Conservation (phyloP, 345 rosid species). For the Eucalyptus melliodora region DNA sequence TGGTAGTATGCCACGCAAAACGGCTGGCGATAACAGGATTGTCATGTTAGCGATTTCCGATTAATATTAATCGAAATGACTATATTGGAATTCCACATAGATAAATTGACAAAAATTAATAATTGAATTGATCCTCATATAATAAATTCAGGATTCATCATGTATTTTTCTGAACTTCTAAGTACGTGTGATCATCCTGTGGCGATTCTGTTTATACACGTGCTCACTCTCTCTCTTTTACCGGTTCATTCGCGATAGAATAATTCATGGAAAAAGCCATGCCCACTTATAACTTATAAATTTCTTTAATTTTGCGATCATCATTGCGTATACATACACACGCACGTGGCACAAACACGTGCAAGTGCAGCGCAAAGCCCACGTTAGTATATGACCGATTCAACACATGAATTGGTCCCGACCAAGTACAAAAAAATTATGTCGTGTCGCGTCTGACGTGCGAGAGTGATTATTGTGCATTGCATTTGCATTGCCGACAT, state of each 20-base stretch:
- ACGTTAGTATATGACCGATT: not conserved
- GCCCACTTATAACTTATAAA: not conserved
- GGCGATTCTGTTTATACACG: not conserved
- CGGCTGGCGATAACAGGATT: accelerated
- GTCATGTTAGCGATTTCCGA: accelerated
- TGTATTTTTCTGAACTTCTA: not conserved
- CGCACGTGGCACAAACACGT: not conserved
- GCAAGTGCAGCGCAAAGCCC: not conserved
- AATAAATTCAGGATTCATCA: not conserved
- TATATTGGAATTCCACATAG: accelerated
- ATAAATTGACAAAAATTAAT: not conserved
- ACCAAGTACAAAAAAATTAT: not conserved
- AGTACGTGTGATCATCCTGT: not conserved
- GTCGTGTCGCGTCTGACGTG: not conserved
- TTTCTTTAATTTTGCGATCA: not conserved
- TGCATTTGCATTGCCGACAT: not conserved
- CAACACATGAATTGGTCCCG: not conserved
- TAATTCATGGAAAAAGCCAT: not conserved
- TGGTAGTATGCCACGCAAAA: not conserved
- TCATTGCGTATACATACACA: not conserved
- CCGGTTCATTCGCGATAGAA: not conserved
- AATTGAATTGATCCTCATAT: accelerated
- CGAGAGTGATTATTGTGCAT: not conserved
- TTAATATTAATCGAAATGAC: too few species aligned
- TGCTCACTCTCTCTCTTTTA: not conserved